Evolutionary conservation across 192 early-diverging fungal species (phyloP).

Genomic region (Backusella tarrabulga): DNA sequence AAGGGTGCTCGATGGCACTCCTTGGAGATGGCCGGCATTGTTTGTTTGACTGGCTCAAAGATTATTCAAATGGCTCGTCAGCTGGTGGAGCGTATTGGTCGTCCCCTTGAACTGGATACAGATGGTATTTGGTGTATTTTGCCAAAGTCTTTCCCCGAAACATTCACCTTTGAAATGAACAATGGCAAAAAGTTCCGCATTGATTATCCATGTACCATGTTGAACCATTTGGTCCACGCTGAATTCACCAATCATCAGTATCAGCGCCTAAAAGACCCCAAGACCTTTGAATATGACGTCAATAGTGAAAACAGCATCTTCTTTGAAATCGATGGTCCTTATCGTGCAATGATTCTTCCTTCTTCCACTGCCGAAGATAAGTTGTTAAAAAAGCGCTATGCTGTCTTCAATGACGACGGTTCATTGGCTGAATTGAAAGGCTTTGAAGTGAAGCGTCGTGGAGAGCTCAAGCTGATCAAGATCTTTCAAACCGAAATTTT

Average conservation of each 20-base stretch:
- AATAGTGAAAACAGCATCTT: slow-evolving; percentile 95
- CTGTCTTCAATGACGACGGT: slow-evolving; percentile 96
- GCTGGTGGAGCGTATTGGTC: slow-evolving; percentile 89
- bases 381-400: slow-evolving; percentile 97
- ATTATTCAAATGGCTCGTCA: slow-evolving; percentile 97
- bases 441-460: slow-evolving; percentile 98
- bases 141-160: slow-evolving; percentile 90
- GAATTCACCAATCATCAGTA: slow-evolving; percentile 98
- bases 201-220: slow-evolving; percentile 97
- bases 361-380: slow-evolving; percentile 94
- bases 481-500: slow-evolving; percentile 96
- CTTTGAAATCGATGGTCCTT: slow-evolving; percentile 99
- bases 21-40: slow-evolving; percentile 99
- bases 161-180: slow-evolving; percentile 81
- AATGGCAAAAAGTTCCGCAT: slow-evolving; percentile 80
- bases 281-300: slow-evolving; percentile 59
- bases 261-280: slow-evolving; percentile 68
- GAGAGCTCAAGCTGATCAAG: slow-evolving; percentile 98
- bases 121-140: slow-evolving; percentile 99
- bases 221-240: slow-evolving; percentile 95
- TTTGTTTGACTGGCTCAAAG: slow-evolving; percentile 92
- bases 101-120: slow-evolving; percentile 96
- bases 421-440: slow-evolving; percentile 96
- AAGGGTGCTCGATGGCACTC: slow-evolving; percentile 99
- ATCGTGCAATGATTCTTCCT: slow-evolving; percentile 97